Base-by-base conservation (phyloP, 192 early-diverging fungal species). In the Linnemannia hyalina region DNA sequence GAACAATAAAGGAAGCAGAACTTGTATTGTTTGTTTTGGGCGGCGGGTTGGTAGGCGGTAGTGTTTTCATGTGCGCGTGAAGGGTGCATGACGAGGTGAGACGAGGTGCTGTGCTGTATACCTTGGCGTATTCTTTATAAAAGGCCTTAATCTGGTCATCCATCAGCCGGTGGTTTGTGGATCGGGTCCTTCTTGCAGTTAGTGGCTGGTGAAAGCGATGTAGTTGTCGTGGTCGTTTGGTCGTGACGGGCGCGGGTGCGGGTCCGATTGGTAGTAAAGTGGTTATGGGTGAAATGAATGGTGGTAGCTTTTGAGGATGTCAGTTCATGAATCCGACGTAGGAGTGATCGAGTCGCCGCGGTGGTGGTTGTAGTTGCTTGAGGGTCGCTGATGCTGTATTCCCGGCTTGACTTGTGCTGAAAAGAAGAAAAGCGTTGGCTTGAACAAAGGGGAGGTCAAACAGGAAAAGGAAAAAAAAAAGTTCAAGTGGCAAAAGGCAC, bases 111-210 rank as follows among this genome's bases (percentile, higher is more conserved):
- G 44, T 32, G 10, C 20, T 8, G 9, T 40, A 26, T 86, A 86
- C 84, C 72, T 86, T 80, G 32, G 84, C 84, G 57, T 81, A 86
- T 55, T 86, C 79, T 38, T 74, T 75, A 36, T 75, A 80, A 40
- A 86, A 86, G 26, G 78, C 83, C n/a, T 86, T 74, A 70, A 86
- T 80, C 46, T 77, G 75, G 35, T 81, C 84, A 71, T 86, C 75
- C 70, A 75, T 80, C 36, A 70, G 42, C 54, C 47, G 76, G 75
- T 15, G 75, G 74, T 44, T 74, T 47, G 40, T 79, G 70, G 52
- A 76, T 80, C 32, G 77, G 49, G 38, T 41, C 77, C 79, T 70
- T 74, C 72, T 63, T 78, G 68, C 36, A 60, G 36, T 40, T 70
- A 80, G 78, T 52, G 75, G 82, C 23, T 74, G 60, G 49, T 75